Percentiles rank a stretch among this genome's conserved stretches.
Evolutionary conservation across 768 basidiomycete species (phyloP).

Genomic region (Lactarius pseudohatsudake): DNA sequence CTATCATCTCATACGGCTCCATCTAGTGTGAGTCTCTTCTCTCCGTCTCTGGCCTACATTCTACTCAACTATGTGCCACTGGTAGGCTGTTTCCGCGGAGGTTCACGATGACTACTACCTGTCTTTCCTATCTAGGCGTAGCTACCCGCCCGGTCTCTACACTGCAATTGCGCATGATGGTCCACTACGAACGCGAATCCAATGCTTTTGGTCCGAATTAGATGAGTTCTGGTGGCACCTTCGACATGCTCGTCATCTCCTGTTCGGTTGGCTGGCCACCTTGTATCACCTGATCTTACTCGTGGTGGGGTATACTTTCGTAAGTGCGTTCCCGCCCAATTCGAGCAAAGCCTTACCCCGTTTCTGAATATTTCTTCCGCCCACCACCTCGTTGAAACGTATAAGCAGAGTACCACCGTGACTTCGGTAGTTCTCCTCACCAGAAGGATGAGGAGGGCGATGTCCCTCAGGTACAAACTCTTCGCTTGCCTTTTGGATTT

Average conservation of each 20-base stretch:
- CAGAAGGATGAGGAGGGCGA: not conserved
- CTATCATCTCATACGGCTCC: not conserved
- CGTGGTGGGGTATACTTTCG: slow-evolving; percentile 2
- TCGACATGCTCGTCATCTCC: not conserved
- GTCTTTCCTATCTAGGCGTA: not conserved
- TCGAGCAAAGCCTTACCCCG: not conserved
- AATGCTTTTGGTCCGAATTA: not conserved
- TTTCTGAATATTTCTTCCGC: not conserved
- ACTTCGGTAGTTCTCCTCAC: not conserved
- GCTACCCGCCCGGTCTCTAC: slow-evolving; percentile 2
- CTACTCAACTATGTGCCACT: not conserved
- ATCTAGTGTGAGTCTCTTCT: not conserved
- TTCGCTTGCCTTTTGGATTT: not conserved
- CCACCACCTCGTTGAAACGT: not conserved
- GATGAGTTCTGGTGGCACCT: not conserved
- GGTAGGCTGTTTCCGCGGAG: not conserved
- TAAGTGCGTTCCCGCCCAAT: not conserved
- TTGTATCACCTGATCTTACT: slow-evolving; percentile 2
- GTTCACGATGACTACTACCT: not conserved
- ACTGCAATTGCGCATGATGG: slow-evolving; percentile 4
- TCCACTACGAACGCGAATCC: slow-evolving; percentile 5
- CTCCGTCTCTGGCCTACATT: not conserved
- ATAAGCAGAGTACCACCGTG: not conserved
- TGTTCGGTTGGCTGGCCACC: slow-evolving; percentile 9
- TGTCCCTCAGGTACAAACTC: not conserved